Percentiles rank a stretch among this genome's conserved stretches.
Evolutionary conservation across 1,284 basidiomycete species (phyloP).

Genomic region (Ustilago nuda): DNA sequence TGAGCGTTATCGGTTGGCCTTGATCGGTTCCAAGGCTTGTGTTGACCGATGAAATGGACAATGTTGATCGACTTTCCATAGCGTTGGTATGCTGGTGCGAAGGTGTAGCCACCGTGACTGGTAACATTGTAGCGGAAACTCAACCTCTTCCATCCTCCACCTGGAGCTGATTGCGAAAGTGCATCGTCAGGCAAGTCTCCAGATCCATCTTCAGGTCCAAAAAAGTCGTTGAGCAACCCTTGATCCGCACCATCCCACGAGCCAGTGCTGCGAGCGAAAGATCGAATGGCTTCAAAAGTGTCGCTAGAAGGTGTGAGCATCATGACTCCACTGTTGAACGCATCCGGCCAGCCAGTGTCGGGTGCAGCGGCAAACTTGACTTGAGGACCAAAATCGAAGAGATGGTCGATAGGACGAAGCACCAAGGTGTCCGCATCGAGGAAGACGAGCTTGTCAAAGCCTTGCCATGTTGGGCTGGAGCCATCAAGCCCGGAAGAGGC

Average conservation of each 20-base stretch:
- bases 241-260: conserved; percentile 98
- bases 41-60: conserved; percentile 92
- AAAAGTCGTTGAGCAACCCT: conserved; percentile 93
- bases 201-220: conserved; percentile 72
- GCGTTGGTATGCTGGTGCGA: conserved; percentile 92
- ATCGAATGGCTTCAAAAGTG: conserved; percentile 81
- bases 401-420: conserved; percentile 70
- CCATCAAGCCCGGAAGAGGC: conserved; percentile 6
- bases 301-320: conserved; percentile 83
- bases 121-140: conserved; percentile 90
- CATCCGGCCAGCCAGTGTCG: conserved; percentile 98
- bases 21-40: conserved; percentile 85
- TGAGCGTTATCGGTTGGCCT: conserved; percentile 52
- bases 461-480: conserved; percentile 70
- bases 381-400: conserved; percentile 46
- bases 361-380: conserved; percentile 80
- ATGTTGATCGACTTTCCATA: conserved; percentile 88
- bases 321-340: conserved; percentile 96
- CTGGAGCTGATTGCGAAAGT: conserved; percentile 65
- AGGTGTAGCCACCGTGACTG: conserved; percentile 95
- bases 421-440: conserved; percentile 96
- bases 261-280: conserved; percentile 79
- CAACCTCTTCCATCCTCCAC: conserved; percentile 86
- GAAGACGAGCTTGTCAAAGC: conserved; percentile 89
- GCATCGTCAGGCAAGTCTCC: neutral